phyloP scores from a whole-genome alignment of 1,139 yeast genomes.

The Yamadazyma pseudoaaseri region DNA sequence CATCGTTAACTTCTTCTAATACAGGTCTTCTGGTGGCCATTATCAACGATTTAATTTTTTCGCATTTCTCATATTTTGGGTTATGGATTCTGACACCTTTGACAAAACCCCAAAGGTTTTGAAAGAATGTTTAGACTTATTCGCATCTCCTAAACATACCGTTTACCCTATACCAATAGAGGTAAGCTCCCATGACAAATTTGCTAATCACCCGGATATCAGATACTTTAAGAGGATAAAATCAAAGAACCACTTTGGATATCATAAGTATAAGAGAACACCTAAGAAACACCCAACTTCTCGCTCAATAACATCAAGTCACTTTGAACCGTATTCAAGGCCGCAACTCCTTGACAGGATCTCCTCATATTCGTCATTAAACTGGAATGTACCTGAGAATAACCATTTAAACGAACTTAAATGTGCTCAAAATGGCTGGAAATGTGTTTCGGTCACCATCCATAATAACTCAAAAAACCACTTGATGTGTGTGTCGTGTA shows the following conservation, averaged over 20 bases:
- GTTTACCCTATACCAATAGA: conserved; percentile 14
- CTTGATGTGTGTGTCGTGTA: conserved; percentile 35
- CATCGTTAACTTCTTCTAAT: conserved; percentile 83
- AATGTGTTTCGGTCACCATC: conserved; percentile 29
- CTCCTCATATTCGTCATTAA: conserved; percentile 29
- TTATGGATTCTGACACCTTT: too few species aligned
- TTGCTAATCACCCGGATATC: conserved; percentile 35
- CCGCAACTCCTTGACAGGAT: conserved; percentile 27
- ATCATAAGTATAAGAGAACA: conserved; percentile 29
- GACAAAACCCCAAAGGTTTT: conserved; percentile 28
- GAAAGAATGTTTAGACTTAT: conserved; percentile 27
- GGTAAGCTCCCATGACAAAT: conserved; percentile 13
- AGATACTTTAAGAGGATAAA: conserved; percentile 39
- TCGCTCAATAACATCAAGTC: conserved; percentile 15
- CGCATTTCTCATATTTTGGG: too few species aligned
- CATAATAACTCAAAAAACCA: conserved; percentile 28
- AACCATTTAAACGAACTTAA: conserved; percentile 28
- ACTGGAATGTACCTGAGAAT: conserved; percentile 32
- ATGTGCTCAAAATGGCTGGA: conserved; percentile 46
- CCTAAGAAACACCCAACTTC: conserved; percentile 12
- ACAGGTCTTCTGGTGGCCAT: conserved; percentile 54
- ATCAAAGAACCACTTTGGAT: conserved; percentile 34
- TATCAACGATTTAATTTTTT: too few species aligned
- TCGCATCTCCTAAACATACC: conserved; percentile 21
- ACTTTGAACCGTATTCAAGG: conserved; percentile 37